phyloP scores from a whole-genome alignment of 441 rosid species.

The Raphanus hybrid region DNA sequence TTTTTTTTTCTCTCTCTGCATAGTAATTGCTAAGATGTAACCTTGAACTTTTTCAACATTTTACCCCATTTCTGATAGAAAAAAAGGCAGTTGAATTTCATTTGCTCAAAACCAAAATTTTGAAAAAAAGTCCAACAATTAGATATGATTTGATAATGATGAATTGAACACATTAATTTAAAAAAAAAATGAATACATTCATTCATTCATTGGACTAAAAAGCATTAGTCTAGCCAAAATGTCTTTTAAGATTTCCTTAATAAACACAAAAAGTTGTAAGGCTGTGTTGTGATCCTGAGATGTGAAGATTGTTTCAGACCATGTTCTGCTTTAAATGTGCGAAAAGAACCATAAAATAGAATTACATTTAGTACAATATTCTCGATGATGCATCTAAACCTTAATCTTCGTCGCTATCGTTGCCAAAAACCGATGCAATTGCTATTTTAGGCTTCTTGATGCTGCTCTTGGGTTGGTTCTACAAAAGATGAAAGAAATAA shows the following conservation, averaged over 20 bases:
- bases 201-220: not conserved
- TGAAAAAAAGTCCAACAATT: not conserved
- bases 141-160: not conserved
- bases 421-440: conserved; percentile 75
- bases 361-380: conserved; percentile 18
- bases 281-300: not conserved
- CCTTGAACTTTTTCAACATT: conserved; percentile 9
- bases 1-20: not conserved
- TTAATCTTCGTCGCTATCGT: conserved; percentile 88
- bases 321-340: not conserved
- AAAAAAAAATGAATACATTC: not conserved
- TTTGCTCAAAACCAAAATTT: conserved; percentile 41
- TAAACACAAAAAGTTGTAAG: not conserved
- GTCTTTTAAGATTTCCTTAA: not conserved
- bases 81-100: conserved; percentile 52
- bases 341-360: not conserved
- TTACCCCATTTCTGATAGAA: conserved; percentile 67
- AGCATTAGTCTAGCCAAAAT: not conserved
- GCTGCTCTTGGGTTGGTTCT: conserved; percentile 53
- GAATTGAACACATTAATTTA: not conserved
- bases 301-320: not conserved
- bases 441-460: conserved; percentile 69
- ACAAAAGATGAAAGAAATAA: conserved; percentile 22
- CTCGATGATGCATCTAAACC: not conserved
- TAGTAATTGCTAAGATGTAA: not conserved